Evolutionary conservation across 352 stramenopile species (phyloP).

Genomic region (Globisporangium cederbergense): DNA sequence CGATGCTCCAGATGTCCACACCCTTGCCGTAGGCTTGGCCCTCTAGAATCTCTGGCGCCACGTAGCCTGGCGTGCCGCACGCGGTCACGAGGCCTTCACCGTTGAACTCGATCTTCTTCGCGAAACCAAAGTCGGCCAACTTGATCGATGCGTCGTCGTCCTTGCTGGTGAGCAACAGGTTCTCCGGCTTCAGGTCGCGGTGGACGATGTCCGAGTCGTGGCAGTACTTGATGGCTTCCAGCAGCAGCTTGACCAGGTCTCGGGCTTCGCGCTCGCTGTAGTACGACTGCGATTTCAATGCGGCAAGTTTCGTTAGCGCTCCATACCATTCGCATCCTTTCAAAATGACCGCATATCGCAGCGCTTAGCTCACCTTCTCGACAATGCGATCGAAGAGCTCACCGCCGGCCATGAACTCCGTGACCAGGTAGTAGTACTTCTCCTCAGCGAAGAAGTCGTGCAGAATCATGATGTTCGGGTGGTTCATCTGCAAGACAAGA

Average conservation of each 20-base stretch:
- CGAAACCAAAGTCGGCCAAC: constrained; percentile 83
- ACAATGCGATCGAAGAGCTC: constrained; percentile 87
- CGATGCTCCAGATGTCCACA: constrained; percentile 90
- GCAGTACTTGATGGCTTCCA: constrained; percentile 88
- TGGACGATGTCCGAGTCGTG: constrained; percentile 84
- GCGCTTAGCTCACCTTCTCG: constrained; percentile 57
- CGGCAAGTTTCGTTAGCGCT: neutral
- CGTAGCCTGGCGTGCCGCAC: constrained; percentile 81
- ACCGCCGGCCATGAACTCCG: constrained; percentile 95
- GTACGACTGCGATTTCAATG: constrained; percentile 54
- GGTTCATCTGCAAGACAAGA: constrained; percentile 65
- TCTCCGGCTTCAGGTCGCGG: constrained; percentile 84
- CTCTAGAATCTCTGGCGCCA: constrained; percentile 81
- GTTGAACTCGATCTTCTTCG: constrained; percentile 81
- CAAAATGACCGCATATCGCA: neutral
- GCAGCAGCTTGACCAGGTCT: constrained; percentile 79
- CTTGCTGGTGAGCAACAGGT: constrained; percentile 75
- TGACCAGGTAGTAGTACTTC: constrained; percentile 97
- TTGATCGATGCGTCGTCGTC: constrained; percentile 86
- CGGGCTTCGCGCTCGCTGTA: constrained; percentile 89
- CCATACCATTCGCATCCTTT: neutral
- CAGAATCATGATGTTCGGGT: constrained; percentile 92
- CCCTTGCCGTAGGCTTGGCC: constrained; percentile 75
- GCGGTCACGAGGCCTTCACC: constrained; percentile 66
- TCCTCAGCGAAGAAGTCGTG: constrained; percentile 93